A percentile compares a stretch with the other conserved stretches of the same genome.
phyloP scores from a whole-genome alignment of 2,329 filamentous ascomycete species.

The Ophiostoma piceae region DNA sequence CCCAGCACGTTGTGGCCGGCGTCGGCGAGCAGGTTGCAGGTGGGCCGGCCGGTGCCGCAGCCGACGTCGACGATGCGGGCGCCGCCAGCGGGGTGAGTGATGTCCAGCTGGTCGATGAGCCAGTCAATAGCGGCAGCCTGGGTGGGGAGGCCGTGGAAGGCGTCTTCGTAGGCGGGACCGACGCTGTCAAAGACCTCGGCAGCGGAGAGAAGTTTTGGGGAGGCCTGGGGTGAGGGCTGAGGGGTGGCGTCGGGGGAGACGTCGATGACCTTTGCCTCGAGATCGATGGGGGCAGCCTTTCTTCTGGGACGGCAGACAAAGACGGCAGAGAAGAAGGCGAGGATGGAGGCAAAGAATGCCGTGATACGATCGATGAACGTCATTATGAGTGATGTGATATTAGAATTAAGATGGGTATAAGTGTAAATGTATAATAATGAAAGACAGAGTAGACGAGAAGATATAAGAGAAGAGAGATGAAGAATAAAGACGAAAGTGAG shows the following conservation, averaged over 20 bases:
- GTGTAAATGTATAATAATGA: not conserved
- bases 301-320: not conserved
- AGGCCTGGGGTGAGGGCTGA: not conserved
- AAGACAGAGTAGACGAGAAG: not conserved
- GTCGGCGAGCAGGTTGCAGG: slow-evolving; percentile 29
- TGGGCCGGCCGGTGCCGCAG: slow-evolving; percentile 32
- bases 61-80: slow-evolving; percentile 31
- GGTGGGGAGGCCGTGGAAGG: slow-evolving; percentile 29
- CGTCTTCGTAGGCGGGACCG: slow-evolving; percentile 31
- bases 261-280: not conserved
- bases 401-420: not conserved
- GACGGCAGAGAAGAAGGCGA: slow-evolving; percentile 8
- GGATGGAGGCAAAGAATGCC: slow-evolving; percentile 14
- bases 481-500: not conserved
- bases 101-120: slow-evolving; percentile 28
- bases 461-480: not conserved
- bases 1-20: slow-evolving; percentile 33
- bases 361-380: slow-evolving; percentile 1
- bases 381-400: slow-evolving; percentile 11
- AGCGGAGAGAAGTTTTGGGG: slow-evolving; percentile 23
- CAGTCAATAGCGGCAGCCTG: slow-evolving; percentile 29
- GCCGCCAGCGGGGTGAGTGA: slow-evolving; percentile 11
- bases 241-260: not conserved
- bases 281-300: not conserved
- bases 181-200: slow-evolving; percentile 31